Base-by-base conservation (phyloP, 257 asterid genomes). In the Forsythia suspensa region DNA sequence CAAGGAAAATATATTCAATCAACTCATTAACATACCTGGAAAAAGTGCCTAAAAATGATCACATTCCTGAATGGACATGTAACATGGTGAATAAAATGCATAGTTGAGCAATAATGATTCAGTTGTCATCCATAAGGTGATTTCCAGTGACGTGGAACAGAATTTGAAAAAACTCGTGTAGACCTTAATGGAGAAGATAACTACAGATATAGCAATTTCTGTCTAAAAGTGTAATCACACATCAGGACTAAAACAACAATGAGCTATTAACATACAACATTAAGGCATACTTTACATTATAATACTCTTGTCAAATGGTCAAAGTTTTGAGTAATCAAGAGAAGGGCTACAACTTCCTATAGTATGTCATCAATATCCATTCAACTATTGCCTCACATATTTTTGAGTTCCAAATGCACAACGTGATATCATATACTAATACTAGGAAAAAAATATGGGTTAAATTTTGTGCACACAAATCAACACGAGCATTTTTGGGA, bases 1-100 rank as follows among this genome's bases (percentile, higher is more conserved):
- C 90, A 81, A 89, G 91, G 81, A 91, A 78, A 85, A 94, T 85
- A 76, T 78, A 88, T 86, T 96, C 99, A 79, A 96, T 86, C 93
- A 96, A 86, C 85, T 96, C 96, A 88, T 94, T 96, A 76, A 94
- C 89, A 82, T 92, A 96, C 95, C 99, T 96, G 88, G 76, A 71
- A 76, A 63, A 21, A 66, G 40, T 75, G 69, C 46, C 72, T 40
- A 43, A 71, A 74, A 46, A 51, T 46, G 34, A 76, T 80, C 76
- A 72, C 48, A 75, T 24, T 73, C 77, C 70, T 82, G 71, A 73
- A 67, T 44, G 75, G 82, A 73, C 44, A 21, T 8, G 65, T 65
- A 66, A 69, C 43, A 43, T 59, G 36, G 8, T 48, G 67, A 74
- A 59, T 29, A 37, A 4, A 52, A 76, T 38, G n/a, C 72, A n/a